phyloP scores from a whole-genome alignment of 1,284 basidiomycete genomes.

The Ustilago xerochloae region DNA sequence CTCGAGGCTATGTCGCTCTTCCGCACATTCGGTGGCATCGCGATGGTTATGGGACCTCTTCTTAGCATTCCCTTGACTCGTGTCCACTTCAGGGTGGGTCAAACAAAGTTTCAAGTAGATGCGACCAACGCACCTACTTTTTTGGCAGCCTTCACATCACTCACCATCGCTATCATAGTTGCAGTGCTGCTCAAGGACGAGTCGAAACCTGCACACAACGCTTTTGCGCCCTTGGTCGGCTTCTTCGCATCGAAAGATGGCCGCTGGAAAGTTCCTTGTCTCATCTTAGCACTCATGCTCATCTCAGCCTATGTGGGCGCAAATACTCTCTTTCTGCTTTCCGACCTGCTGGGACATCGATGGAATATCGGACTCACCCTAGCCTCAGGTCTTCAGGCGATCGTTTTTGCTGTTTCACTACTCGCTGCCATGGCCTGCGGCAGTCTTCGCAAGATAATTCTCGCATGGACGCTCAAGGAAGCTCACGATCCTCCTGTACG shows the following conservation, averaged over 20 bases:
- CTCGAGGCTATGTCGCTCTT: conserved; percentile 14
- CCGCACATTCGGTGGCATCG: conserved; percentile 11
- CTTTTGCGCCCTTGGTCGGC: conserved; percentile 6
- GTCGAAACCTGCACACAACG: conserved; percentile 14
- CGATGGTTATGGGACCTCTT: conserved; percentile 12
- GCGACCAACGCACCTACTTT: conserved; percentile 19
- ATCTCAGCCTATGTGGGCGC: conserved; percentile 18
- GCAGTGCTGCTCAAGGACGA: conserved; percentile 3
- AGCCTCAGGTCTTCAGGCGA: conserved; percentile 12
- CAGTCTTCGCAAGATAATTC: not conserved
- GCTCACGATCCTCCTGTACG: not conserved
- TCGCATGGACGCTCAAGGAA: not conserved
- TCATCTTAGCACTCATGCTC: conserved; percentile 9
- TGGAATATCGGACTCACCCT: conserved; percentile 15
- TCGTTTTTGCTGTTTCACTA: conserved; percentile 14
- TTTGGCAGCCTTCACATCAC: conserved; percentile 7
- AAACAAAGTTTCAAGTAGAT: conserved; percentile 4
- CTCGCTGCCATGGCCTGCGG: conserved; percentile 9
- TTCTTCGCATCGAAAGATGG: conserved; percentile 2
- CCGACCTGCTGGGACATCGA: conserved; percentile 12
- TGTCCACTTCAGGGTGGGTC: conserved; percentile 8
- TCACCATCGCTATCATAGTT: not conserved
- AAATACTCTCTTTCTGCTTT: conserved; percentile 8
- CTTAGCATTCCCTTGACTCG: conserved; percentile 22
- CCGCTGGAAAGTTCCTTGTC: conserved; percentile 10